Evolutionary conservation across 2,329 filamentous ascomycete species (phyloP).

Genomic region (Verticillium nonalfalfae): DNA sequence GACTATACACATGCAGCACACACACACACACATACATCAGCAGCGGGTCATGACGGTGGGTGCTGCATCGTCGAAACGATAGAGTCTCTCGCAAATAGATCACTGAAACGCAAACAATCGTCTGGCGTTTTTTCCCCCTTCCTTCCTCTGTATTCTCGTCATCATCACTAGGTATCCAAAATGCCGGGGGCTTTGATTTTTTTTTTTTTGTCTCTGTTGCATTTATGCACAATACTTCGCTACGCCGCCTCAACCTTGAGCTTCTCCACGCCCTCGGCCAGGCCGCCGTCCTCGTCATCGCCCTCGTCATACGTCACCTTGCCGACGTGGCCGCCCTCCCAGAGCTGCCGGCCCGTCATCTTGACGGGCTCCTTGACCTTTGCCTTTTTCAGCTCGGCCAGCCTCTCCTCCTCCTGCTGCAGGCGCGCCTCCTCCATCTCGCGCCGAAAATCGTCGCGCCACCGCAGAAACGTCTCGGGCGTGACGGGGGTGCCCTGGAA

Average conservation of each 20-base stretch:
- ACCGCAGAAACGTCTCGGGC: conserved; percentile 76
- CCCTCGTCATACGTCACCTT: conserved; percentile 61
- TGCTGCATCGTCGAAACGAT: neutral
- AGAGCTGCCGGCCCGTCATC: conserved; percentile 69
- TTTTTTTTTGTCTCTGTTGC: neutral
- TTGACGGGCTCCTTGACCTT: conserved; percentile 68
- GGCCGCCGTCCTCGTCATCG: conserved; percentile 58
- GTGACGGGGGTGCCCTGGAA: conserved; percentile 90
- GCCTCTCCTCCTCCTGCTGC: conserved; percentile 67
- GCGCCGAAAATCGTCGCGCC: conserved; percentile 69
- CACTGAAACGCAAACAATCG: neutral
- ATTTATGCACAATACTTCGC: neutral
- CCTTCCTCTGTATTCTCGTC: no score
- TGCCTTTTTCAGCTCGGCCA: conserved; percentile 77
- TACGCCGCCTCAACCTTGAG: conserved; percentile 57
- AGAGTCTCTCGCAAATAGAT: neutral
- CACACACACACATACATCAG: no score
- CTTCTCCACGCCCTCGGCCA: conserved; percentile 59
- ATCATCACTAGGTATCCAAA: neutral
- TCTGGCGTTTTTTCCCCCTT: no score
- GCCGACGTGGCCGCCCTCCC: conserved; percentile 66
- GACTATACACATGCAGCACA: neutral
- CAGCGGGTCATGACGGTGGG: neutral
- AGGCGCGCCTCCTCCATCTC: conserved; percentile 74
- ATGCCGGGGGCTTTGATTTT: neutral